Evolutionary conservation across 192 early-diverging fungal species (phyloP), one percentile per base, ranked within the genome.

Genomic region (Podila minutissima): DNA sequence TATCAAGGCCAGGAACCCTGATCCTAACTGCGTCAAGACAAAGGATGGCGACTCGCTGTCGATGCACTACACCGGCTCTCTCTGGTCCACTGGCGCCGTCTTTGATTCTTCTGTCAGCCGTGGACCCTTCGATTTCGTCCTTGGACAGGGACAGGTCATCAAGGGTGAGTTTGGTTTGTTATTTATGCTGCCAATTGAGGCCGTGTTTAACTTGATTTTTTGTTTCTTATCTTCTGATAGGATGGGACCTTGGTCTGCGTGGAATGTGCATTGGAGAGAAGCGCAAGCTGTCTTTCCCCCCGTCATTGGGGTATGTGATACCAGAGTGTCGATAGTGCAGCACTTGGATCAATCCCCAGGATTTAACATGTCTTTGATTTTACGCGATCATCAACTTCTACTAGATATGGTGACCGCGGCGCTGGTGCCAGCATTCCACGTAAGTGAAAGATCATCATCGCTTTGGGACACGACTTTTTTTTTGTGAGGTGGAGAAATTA

Each of bases 231-330:
- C 5, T 46, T 50, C 46, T 35, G 17, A 3, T 67, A 81, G 77
- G 89, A 20, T 96, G 94, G 94, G 93, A 96, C 67, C 83, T 90
- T 72, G 94, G 93, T 46, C 72, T 93, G 57, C 77, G 77, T 61
- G 77, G 77, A 62, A 95, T 95, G 94, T 95, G 94, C 71, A 75
- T 92, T 62, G 94, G 94, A 50, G 94, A 96, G 84, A 91, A 94
- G 82, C 83, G 93, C 50, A 88, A 84, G 75, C 73, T 96, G 59
- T 82, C 86, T 11, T 95, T 96, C 73, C 94, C 94, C 13, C 68
- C 93, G 38, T 26, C 86, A 20, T 78, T 95, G 48, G 90, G 85
- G 49, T 55, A 55, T 24, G 41, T 24, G 22, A 1, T 55, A 55
- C 17, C 22, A n/a, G n/a, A 10, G 8, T 26, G 53, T 55, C 22